phyloP scores from a whole-genome alignment of 1,284 basidiomycete species.

The Coriolopsis trogii region DNA sequence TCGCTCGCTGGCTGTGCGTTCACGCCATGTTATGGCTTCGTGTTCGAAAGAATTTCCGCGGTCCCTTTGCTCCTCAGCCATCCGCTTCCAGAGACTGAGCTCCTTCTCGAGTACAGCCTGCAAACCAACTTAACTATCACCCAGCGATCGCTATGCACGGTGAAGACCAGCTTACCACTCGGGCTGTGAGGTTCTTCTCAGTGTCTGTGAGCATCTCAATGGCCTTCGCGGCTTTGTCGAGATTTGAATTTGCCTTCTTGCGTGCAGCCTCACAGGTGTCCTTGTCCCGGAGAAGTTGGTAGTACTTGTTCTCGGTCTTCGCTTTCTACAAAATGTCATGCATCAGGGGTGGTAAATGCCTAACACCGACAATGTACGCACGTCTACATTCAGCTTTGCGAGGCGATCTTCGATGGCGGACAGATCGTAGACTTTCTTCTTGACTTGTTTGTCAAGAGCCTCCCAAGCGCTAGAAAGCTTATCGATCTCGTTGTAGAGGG shows the following conservation, averaged over 20 bases:
- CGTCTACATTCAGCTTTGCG: slow-evolving; percentile 64
- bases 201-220: slow-evolving; percentile 73
- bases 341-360: not conserved
- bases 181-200: slow-evolving; percentile 47
- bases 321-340: slow-evolving; percentile 59
- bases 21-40: slow-evolving; percentile 37
- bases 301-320: slow-evolving; percentile 96
- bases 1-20: slow-evolving; percentile 41
- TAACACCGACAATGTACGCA: slow-evolving; percentile 31
- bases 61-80: slow-evolving; percentile 44
- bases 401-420: slow-evolving; percentile 78
- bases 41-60: slow-evolving; percentile 35
- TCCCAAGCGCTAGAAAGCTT: slow-evolving; percentile 89
- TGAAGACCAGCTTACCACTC: slow-evolving; percentile 9
- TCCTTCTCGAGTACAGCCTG: slow-evolving; percentile 57
- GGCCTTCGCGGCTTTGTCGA: slow-evolving; percentile 81
- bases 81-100: slow-evolving; percentile 45
- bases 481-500: slow-evolving; percentile 86
- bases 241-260: slow-evolving; percentile 63
- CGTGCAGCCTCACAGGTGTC: slow-evolving; percentile 82
- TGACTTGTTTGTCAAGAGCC: slow-evolving; percentile 80
- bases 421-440: slow-evolving; percentile 86
- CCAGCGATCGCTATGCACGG: not conserved
- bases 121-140: not conserved
- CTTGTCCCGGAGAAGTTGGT: slow-evolving; percentile 87